Percentiles rank a stretch among this genome's conserved stretches.
Evolutionary conservation across 495 filamentous ascomycete species (phyloP).

Genomic region (Penicillium argentinense): DNA sequence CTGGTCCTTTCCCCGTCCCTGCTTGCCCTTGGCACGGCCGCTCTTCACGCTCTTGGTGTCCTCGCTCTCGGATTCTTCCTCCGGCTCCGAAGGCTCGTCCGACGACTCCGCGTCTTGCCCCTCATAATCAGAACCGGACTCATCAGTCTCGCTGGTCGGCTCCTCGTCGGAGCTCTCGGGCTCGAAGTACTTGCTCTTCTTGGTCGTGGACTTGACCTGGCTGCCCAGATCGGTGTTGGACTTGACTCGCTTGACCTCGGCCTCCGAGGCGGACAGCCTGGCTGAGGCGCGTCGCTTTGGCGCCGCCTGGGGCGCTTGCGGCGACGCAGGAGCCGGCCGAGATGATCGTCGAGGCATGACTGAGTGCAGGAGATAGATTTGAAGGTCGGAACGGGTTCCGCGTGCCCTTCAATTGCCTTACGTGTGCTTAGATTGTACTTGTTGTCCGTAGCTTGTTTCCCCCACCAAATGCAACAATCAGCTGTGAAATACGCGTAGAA

Average conservation of each 20-base stretch:
- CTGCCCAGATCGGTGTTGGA: slow-evolving; percentile 33
- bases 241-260: slow-evolving; percentile 45
- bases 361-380: background rate
- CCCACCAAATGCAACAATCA: background rate
- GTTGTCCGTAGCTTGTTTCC: background rate
- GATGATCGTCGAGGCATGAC: slow-evolving; percentile 45
- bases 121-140: slow-evolving; percentile 31
- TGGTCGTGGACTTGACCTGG: slow-evolving; percentile 46
- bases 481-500: background rate
- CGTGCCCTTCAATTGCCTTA: background rate
- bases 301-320: slow-evolving; percentile 36
- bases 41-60: slow-evolving; percentile 16
- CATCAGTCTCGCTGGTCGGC: slow-evolving; percentile 23
- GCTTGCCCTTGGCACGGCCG: slow-evolving; percentile 16
- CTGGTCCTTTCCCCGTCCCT: slow-evolving; percentile 2
- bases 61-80: slow-evolving; percentile 21
- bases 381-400: background rate
- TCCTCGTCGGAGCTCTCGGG: slow-evolving; percentile 30
- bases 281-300: slow-evolving; percentile 42
- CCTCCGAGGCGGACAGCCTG: slow-evolving; percentile 32
- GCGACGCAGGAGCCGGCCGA: slow-evolving; percentile 37
- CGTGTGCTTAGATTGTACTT: background rate
- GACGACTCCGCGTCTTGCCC: slow-evolving; percentile 11
- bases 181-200: slow-evolving; percentile 60
- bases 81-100: slow-evolving; percentile 8